phyloP scores from a whole-genome alignment of 2,329 filamentous ascomycete genomes.

The Neofusicoccum umdonicola region DNA sequence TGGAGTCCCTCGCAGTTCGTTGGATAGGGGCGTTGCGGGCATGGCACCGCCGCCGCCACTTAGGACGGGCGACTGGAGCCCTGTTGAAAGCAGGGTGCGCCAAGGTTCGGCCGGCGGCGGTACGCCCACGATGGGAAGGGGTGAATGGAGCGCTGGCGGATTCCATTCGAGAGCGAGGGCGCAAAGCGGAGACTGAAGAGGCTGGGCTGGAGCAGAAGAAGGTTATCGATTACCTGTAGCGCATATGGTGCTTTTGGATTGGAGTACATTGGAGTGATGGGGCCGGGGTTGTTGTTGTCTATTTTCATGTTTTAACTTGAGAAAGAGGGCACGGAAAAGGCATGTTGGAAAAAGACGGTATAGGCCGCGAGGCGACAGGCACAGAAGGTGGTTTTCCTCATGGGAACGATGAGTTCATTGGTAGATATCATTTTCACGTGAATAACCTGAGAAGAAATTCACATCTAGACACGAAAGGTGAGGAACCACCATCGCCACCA shows the following conservation, averaged over 20 bases:
- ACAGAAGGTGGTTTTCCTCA: background rate
- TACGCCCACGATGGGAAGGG: slow-evolving; percentile 7
- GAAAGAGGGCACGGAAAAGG: background rate
- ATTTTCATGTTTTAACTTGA: background rate
- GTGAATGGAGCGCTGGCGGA: slow-evolving; percentile 7
- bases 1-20: background rate
- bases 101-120: background rate
- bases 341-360: background rate
- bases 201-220: background rate
- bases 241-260: background rate
- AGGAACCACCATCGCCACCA: no score
- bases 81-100: background rate
- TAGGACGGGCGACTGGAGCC: slow-evolving; percentile 7
- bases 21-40: background rate
- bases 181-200: background rate
- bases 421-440: no score
- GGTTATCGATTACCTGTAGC: background rate
- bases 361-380: background rate
- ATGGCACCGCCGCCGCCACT: slow-evolving; percentile 5
- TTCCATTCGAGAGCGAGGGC: slow-evolving; percentile 9
- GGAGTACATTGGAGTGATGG: no score
- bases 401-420: background rate
- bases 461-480: no score
- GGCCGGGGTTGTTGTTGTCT: background rate
- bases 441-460: no score